Conservation (phyloP, 2,329 filamentous ascomycete species). For the Cadophora luteo-olivacea region DNA sequence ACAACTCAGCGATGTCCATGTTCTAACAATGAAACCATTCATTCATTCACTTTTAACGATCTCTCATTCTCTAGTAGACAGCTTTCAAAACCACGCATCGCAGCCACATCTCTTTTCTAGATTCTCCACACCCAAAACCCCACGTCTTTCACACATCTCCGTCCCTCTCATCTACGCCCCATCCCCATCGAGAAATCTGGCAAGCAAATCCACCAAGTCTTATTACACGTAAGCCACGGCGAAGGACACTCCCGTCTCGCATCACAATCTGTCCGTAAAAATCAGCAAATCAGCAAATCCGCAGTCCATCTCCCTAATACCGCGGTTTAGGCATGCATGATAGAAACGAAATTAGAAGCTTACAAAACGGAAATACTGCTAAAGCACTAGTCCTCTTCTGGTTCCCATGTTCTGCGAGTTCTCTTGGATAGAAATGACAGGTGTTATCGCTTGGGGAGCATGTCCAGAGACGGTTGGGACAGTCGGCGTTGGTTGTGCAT, state of each 20-base stretch:
- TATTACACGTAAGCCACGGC: background rate
- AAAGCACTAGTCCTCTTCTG: background rate
- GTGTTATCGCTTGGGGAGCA: background rate
- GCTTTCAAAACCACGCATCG: too few species aligned
- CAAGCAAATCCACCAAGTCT: background rate
- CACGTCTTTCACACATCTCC: background rate
- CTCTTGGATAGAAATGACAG: background rate
- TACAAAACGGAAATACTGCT: background rate
- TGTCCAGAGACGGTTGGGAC: background rate
- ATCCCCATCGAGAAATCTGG: background rate
- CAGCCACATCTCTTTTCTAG: too few species aligned
- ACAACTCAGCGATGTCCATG: too few species aligned
- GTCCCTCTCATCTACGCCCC: background rate
- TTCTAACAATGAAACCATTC: too few species aligned
- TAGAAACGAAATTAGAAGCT: background rate
- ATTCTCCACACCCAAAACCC: too few species aligned
- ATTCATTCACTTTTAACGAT: too few species aligned
- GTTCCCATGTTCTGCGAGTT: background rate
- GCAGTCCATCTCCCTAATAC: background rate
- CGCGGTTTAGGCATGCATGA: too few species aligned
- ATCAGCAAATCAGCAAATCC: background rate
- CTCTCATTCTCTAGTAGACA: too few species aligned
- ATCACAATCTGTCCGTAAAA: background rate
- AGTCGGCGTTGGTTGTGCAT: background rate
- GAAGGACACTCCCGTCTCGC: background rate